phyloP scores from a whole-genome alignment of 164 flowering plant species.

The Vitis rotundifolia region DNA sequence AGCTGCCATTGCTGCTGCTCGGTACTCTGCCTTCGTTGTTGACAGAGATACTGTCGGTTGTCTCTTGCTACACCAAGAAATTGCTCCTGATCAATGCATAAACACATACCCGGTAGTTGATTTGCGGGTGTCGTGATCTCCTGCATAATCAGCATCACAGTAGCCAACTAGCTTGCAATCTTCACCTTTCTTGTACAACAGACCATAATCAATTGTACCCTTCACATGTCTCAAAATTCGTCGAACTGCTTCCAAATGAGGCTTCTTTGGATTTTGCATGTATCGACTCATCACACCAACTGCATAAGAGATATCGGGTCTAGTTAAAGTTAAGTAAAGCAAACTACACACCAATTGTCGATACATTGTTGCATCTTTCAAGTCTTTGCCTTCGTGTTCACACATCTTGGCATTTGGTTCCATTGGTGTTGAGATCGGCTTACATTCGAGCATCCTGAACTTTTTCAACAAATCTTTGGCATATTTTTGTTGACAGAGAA shows the following conservation, averaged over 20 bases:
- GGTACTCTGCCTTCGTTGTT: constrained; percentile 1
- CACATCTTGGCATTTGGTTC: background rate
- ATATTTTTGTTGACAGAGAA: constrained; percentile 14
- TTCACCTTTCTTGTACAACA: background rate
- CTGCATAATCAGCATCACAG: background rate
- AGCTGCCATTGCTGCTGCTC: background rate
- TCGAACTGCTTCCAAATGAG: background rate
- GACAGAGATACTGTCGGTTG: constrained; percentile 6
- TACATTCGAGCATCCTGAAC: constrained; percentile 5
- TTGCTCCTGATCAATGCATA: background rate
- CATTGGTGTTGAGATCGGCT: constrained; percentile 3
- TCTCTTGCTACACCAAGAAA: background rate
- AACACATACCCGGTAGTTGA: constrained; percentile 1
- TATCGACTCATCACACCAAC: constrained; percentile 3
- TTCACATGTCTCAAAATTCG: background rate
- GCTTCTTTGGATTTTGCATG: background rate
- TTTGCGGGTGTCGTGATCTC: background rate
- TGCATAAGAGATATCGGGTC: constrained; percentile 4
- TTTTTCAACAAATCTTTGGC: background rate
- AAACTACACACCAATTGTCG: constrained; percentile 18
- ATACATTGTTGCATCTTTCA: constrained; percentile 8
- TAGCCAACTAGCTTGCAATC: background rate
- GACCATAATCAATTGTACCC: background rate
- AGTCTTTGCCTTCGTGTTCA: constrained; percentile 1
- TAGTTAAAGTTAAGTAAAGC: constrained; percentile 10